Base-by-base conservation (phyloP, 805 yeast species). In the Candida suzukii region DNA sequence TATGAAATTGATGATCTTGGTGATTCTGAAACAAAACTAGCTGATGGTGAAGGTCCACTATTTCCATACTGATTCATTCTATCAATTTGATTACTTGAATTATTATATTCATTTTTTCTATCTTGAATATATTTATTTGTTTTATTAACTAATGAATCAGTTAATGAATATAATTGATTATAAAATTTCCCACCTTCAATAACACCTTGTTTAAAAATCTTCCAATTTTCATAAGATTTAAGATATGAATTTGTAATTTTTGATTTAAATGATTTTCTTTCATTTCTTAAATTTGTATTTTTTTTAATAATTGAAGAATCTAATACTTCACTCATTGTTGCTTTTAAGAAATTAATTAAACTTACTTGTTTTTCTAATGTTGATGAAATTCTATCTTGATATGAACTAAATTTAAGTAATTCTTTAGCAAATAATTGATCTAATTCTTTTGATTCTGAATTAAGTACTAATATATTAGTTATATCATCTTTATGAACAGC, bases 401-500 rank as follows among this genome's bases (percentile, higher is more conserved):
- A 78, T 0, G 83, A 82, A 29, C 74, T 75, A 59, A 88, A 91
- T 60, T 91, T 91, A 38, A 71, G 74, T 47, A 91, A 64, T 57
- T 88, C 96, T 43, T 74, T 72, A 16, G 78, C 74, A 56, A 90
- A 88, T 13, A 83, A 56, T 4, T 46, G 61, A 10, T 71, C 65
- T 10, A 54, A 29, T 35, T 74, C 69, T 8, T 76, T 77, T 5
- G 77, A 64, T 27, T 51, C 43, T 11, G 57, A 48, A 55, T 85
- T 82, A 48, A 81, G 66, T 9, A 91, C 74, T 26, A 91, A 67
- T 12, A 81, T 67, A 40, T 82, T 80, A 0, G 95, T 82, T 38
- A 88, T 87, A 56, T 91, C 97, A 61, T 91, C 98, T 13, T 72
- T 69, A 52, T 81, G 93, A 27, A 85, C 79, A 37, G 74, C 74